Conservation (phyloP, 2,329 filamentous ascomycete genomes). For the Myrmaecium sp. region DNA sequence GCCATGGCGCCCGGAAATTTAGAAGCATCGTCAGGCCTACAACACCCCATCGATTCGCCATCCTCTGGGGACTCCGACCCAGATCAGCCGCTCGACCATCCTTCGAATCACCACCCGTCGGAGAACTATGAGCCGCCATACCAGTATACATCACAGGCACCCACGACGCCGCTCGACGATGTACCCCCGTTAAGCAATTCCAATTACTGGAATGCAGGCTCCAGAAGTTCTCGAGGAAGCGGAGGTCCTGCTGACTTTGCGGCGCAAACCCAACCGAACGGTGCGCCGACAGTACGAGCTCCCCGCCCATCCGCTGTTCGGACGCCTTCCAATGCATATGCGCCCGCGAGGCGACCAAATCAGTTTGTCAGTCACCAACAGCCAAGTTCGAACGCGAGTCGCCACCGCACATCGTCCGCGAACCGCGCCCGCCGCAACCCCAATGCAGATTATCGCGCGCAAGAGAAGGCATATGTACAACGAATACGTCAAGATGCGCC, state of each 20-base stretch:
- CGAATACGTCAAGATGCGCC: conserved; percentile 64
- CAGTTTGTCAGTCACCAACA: conserved; percentile 27
- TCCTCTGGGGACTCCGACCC: no score
- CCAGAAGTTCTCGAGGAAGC: not conserved
- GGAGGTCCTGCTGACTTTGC: no score
- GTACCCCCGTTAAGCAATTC: conserved; percentile 12
- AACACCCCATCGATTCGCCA: no score
- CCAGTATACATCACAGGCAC: conserved; percentile 22
- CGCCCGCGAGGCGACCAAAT: conserved; percentile 29
- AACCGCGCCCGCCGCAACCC: conserved; percentile 43
- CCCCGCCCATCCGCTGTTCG: conserved; percentile 26
- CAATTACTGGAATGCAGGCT: not conserved
- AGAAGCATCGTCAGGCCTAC: no score
- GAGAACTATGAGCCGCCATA: no score
- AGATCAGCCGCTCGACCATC: no score
- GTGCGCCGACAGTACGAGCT: conserved; percentile 9
- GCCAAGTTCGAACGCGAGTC: conserved; percentile 24
- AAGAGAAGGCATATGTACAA: conserved; percentile 91
- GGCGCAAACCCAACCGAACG: conserved; percentile 11
- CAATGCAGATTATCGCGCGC: conserved; percentile 58
- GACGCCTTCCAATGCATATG: conserved; percentile 33
- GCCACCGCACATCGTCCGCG: conserved; percentile 39
- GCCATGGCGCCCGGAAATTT: no score
- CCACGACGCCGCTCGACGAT: conserved; percentile 16
- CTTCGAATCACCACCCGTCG: no score